phyloP scores from a whole-genome alignment of 225 moss, liverwort and hornwort genomes.

The Antitrichia curtipendula region DNA sequence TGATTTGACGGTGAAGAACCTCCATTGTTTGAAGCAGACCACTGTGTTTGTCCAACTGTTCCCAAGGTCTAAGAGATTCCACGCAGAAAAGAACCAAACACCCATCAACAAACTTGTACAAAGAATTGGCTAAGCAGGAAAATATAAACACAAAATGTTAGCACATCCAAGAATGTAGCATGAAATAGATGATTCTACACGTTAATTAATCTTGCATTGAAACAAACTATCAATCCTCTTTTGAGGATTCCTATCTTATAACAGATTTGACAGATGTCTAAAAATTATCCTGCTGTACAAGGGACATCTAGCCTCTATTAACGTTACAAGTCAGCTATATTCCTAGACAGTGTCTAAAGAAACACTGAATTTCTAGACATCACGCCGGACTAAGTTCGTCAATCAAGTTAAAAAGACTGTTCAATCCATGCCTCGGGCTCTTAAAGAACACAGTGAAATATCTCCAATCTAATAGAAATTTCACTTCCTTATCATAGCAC shows the following conservation, averaged over 20 bases:
- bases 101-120: neutral
- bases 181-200: neutral
- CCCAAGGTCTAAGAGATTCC: slow-evolving; percentile 63
- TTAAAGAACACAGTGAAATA: neutral
- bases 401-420: neutral
- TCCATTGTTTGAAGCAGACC: slow-evolving; percentile 54
- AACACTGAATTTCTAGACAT: neutral
- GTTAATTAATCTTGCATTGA: neutral
- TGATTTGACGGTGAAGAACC: slow-evolving; percentile 61
- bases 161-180: neutral
- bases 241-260: neutral
- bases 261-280: neutral
- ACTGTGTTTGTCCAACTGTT: slow-evolving; percentile 50
- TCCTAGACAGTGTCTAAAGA: neutral
- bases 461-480: neutral
- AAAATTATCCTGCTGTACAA: neutral
- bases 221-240: neutral
- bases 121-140: neutral
- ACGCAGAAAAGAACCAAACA: neutral
- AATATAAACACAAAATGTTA: neutral
- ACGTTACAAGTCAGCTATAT: neutral
- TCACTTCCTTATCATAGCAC: slow-evolving; percentile 12
- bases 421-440: neutral
- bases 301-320: neutral
- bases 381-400: neutral